These are phyloP conservation scores for Drechslera avenae DNA, from an alignment of 2,329 filamentous ascomycete species.

Conservation along the genomic window DNA sequence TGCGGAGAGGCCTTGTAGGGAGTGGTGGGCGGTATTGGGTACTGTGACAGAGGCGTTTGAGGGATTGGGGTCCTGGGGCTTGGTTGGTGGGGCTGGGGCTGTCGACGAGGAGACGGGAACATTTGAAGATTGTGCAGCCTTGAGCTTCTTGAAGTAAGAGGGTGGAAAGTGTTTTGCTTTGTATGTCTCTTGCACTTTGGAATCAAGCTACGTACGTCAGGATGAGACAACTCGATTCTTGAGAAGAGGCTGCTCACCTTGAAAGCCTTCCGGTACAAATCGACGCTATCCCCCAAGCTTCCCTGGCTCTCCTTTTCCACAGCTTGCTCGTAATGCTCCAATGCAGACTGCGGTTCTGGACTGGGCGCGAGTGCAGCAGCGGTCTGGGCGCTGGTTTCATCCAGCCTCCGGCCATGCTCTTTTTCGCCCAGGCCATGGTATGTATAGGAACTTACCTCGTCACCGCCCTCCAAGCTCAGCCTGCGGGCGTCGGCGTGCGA, in stretches of 20 bases:
- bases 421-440: constrained; percentile 56
- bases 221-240: not conserved
- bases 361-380: constrained; percentile 36
- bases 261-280: constrained; percentile 88
- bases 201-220: constrained; percentile 69
- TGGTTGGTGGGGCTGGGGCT: constrained; percentile 42
- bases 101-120: constrained; percentile 8
- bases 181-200: constrained; percentile 81
- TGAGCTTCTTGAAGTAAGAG: constrained; percentile 53
- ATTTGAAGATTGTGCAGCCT: constrained; percentile 11
- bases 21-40: constrained; percentile 61
- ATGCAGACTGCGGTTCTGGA: constrained; percentile 70
- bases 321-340: constrained; percentile 92
- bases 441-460: constrained; percentile 49
- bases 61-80: constrained; percentile 52
- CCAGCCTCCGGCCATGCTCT: constrained; percentile 51
- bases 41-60: constrained; percentile 59
- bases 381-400: constrained; percentile 48
- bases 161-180: constrained; percentile 88
- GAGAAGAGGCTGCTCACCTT: constrained; percentile 59
- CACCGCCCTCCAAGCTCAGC: constrained; percentile 42
- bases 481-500: constrained; percentile 33
- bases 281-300: constrained; percentile 84
- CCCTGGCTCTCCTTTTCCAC: constrained; percentile 87
- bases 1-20: constrained; percentile 60